Base-by-base conservation (phyloP, 2,329 filamentous ascomycete species). In the Scopulariopsis brevicaulis region DNA sequence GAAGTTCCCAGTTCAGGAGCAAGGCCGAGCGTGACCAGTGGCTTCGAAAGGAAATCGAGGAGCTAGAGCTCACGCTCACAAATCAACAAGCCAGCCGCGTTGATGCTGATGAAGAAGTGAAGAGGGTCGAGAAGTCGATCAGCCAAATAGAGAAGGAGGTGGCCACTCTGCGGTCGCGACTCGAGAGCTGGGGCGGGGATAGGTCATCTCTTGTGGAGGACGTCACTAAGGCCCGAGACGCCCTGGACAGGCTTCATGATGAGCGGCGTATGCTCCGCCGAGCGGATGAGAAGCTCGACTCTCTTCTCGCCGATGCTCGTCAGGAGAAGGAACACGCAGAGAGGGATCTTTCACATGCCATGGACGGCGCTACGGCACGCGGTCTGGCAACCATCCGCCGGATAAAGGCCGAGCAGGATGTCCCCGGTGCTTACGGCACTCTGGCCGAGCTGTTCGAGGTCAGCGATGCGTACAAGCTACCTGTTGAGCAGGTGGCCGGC, bases 381-480 rank as follows among this genome's bases (percentile, higher is more conserved):
- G 94, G 93, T 65, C 78, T 99, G 53, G 88, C 89, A n/a, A 87
- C 89, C 2, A 87, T 99, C 20, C 85, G 90, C 58, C 84, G 88
- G 51, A 80, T 97, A 65, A 93, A 91, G 71, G 81, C 84, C 54
- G 85, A 95, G 63, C 78, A 87, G 62, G 83, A 90, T 60, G 83
- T 97, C 6, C 82, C 87, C 1, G 94, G 94, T 28, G 90, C 94
- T 1, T 95, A 96, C 68, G 94, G 95, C 55, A 96, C 92, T 0
- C 73, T 99, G 43, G 92, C 93, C 4, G 95, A 99, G 69, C 81
- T 99, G n/a, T 84, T 97, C 65, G 84, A 91, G 58, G 90, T 96
- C 54, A 83, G 79, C 59, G 90, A 96, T 57, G 82, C 84, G 57
- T 97, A 96, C 72, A 85, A 91, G 60, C 84, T 92, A 12, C 90